Conservation (phyloP, 1,284 basidiomycete genomes). For the Termitomyces sp. region DNA sequence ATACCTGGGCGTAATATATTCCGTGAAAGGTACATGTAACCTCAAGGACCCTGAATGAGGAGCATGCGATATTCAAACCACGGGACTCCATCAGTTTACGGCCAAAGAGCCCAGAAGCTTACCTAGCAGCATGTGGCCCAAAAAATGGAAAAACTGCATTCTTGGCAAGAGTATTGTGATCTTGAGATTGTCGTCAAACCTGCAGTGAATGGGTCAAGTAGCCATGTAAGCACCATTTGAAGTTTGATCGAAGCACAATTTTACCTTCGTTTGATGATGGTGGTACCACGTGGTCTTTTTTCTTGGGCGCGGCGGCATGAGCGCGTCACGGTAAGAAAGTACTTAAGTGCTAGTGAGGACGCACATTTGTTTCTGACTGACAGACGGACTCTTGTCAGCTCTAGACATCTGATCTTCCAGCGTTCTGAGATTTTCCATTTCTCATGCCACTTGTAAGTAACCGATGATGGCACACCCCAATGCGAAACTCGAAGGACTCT, state of each 20-base stretch:
- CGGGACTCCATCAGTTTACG: not conserved
- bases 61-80: not conserved
- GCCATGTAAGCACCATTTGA: not conserved
- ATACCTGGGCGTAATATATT: not conserved
- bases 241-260: not conserved
- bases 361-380: too few species aligned
- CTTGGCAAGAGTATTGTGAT: not conserved
- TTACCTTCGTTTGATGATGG: not conserved
- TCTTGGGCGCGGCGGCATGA: not conserved
- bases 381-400: too few species aligned
- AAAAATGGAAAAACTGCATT: not conserved
- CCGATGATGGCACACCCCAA: too few species aligned
- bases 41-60: not conserved
- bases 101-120: not conserved
- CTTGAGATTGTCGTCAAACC: not conserved
- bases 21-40: not conserved
- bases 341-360: too few species aligned
- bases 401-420: too few species aligned
- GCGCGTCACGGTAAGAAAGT: too few species aligned
- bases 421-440: too few species aligned
- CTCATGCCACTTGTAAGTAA: too few species aligned
- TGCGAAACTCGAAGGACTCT: too few species aligned
- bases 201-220: not conserved
- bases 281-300: not conserved
- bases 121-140: not conserved